Conservation (phyloP, 2,329 filamentous ascomycete species). For the Thielaviopsis ethacetica region DNA sequence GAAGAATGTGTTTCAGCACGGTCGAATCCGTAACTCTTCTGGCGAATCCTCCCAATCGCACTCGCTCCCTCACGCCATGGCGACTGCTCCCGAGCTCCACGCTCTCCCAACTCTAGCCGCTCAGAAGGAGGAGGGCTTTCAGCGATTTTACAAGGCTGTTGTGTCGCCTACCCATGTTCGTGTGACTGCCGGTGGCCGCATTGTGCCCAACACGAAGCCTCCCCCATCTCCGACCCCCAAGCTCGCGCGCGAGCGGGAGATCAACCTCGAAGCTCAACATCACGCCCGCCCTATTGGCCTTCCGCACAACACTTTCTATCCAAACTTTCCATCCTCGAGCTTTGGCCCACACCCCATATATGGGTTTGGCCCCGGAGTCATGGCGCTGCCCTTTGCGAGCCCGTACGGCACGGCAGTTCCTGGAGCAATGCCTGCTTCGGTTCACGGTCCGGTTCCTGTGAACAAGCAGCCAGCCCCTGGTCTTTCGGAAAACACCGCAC, state of each 20-base stretch:
- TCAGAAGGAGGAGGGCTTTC: slow-evolving; percentile 48
- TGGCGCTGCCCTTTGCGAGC: slow-evolving; percentile 13
- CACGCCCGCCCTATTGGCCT: slow-evolving; percentile 16
- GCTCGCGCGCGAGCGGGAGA: slow-evolving; percentile 9
- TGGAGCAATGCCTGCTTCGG: not conserved
- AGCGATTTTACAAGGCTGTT: slow-evolving; percentile 52
- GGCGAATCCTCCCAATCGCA: slow-evolving; percentile 1
- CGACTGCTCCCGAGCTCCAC: slow-evolving; percentile 24
- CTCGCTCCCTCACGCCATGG: slow-evolving; percentile 7
- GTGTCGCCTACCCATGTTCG: slow-evolving; percentile 50
- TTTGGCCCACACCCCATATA: slow-evolving; percentile 20
- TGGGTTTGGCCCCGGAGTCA: slow-evolving; percentile 17
- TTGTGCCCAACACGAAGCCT: slow-evolving; percentile 46
- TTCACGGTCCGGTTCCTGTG: not conserved
- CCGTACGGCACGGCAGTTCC: slow-evolving; percentile 4
- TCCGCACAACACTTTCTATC: slow-evolving; percentile 16
- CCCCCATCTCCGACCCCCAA: slow-evolving; percentile 36
- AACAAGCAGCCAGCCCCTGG: not conserved
- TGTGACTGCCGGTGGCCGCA: slow-evolving; percentile 49
- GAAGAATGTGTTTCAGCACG: slow-evolving; percentile 7
- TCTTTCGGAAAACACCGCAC: not conserved
- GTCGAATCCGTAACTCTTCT: slow-evolving; percentile 7
- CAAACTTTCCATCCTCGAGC: slow-evolving; percentile 16
- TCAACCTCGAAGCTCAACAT: slow-evolving; percentile 6
- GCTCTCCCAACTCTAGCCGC: slow-evolving; percentile 35